A percentile compares a stretch with the other conserved stretches of the same genome.
These are phyloP conservation scores for Polyrhizophydium stewartii DNA, from an alignment of 371 early-diverging fungal genomes.

Conservation along the genomic window DNA sequence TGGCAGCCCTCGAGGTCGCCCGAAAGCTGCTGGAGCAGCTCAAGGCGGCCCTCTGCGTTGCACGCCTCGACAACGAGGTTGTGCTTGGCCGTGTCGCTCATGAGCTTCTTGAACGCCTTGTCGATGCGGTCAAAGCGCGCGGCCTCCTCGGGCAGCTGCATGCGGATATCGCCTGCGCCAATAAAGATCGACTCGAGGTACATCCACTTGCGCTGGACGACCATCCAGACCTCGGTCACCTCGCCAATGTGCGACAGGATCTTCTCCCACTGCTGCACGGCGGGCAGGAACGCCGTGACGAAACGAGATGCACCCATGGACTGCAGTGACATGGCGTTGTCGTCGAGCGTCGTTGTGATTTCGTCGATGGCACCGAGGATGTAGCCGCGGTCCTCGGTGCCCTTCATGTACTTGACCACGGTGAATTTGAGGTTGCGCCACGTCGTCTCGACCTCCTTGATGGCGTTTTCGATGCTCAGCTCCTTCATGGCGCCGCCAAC, in stretches of 20 bases:
- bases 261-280: slow-evolving; percentile 59
- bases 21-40: slow-evolving; percentile 38
- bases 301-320: slow-evolving; percentile 55
- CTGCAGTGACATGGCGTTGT: slow-evolving; percentile 56
- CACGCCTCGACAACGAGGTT: slow-evolving; percentile 49
- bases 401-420: slow-evolving; percentile 56
- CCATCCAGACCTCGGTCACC: slow-evolving; percentile 55
- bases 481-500: slow-evolving; percentile 57
- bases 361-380: slow-evolving; percentile 55
- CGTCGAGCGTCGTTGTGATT: slow-evolving; percentile 45
- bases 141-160: slow-evolving; percentile 57
- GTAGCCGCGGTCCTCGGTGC: slow-evolving; percentile 52
- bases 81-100: slow-evolving; percentile 55
- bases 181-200: slow-evolving; percentile 58
- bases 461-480: slow-evolving; percentile 54
- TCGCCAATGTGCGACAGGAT: slow-evolving; percentile 54
- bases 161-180: slow-evolving; percentile 49
- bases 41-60: slow-evolving; percentile 46
- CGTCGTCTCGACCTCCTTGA: slow-evolving; percentile 51
- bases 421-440: slow-evolving; percentile 50
- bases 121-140: slow-evolving; percentile 52
- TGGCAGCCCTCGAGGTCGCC: slow-evolving; percentile 52
- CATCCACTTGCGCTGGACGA: slow-evolving; percentile 60
- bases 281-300: slow-evolving; percentile 51
- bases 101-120: slow-evolving; percentile 53